phyloP scores from a whole-genome alignment of 192 early-diverging fungal species.

The Coemansia sp. region DNA sequence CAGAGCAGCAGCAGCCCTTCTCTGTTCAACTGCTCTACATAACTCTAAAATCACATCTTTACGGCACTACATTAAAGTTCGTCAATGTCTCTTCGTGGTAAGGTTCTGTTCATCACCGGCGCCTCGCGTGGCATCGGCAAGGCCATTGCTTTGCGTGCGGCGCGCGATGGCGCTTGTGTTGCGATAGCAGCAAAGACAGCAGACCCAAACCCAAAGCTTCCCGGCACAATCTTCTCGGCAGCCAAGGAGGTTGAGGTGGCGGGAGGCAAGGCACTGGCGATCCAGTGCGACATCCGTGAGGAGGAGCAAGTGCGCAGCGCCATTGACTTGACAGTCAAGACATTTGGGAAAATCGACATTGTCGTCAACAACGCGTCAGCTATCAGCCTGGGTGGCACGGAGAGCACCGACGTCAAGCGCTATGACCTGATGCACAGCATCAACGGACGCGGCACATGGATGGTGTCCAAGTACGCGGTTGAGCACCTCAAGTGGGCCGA shows the following conservation, averaged over 20 bases:
- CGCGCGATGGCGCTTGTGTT: constrained; percentile 65
- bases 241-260: constrained; percentile 70
- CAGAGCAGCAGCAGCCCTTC: neutral
- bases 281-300: constrained; percentile 82
- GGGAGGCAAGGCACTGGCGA: constrained; percentile 72
- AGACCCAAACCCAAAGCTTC: constrained; percentile 67
- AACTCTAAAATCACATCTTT: neutral
- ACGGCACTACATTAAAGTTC: neutral
- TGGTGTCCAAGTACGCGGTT: constrained; percentile 67
- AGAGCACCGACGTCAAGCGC: constrained; percentile 57
- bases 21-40: neutral
- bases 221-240: constrained; percentile 80
- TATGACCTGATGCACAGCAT: constrained; percentile 76
- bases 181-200: constrained; percentile 77
- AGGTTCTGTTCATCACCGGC: constrained; percentile 60
- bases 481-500: constrained; percentile 64
- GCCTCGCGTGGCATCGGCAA: constrained; percentile 76
- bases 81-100: constrained; percentile 53
- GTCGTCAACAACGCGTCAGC: constrained; percentile 80
- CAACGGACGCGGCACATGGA: constrained; percentile 78
- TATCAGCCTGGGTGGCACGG: constrained; percentile 64
- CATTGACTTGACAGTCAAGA: constrained; percentile 61
- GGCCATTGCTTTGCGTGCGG: constrained; percentile 68
- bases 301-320: constrained; percentile 71
- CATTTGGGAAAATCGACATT: constrained; percentile 81